These are phyloP conservation scores for Mesembryanthemum crystallinum DNA, from an alignment of 148 eudicot genomes.

Conservation along the genomic window DNA sequence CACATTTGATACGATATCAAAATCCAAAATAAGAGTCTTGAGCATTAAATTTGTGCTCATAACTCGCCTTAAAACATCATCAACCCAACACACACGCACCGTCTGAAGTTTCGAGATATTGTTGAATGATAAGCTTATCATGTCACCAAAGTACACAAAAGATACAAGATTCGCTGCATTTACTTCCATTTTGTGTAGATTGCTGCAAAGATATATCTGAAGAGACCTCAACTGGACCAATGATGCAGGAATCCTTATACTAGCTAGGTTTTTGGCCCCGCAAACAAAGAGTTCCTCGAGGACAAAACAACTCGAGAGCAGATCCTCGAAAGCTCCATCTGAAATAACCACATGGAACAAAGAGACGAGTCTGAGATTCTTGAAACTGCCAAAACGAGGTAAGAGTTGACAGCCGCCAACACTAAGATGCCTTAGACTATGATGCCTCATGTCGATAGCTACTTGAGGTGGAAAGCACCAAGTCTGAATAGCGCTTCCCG, in stretches of 20 bases:
- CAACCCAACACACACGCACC: constrained; percentile 12
- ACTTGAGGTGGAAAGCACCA: constrained; percentile 19
- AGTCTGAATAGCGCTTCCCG: neutral
- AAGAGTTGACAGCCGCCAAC: constrained; percentile 13
- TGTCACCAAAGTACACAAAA: constrained; percentile 10
- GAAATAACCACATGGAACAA: neutral
- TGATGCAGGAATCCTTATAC: constrained; percentile 1
- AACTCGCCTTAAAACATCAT: constrained; percentile 9
- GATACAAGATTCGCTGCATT: constrained; percentile 15
- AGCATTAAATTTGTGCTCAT: neutral
- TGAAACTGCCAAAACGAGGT: constrained; percentile 12
- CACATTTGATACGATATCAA: neutral
- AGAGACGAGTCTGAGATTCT: constrained; percentile 18
- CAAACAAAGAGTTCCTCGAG: constrained; percentile 15
- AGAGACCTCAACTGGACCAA: constrained; percentile 18
- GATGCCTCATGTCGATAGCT: neutral
- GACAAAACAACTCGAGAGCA: constrained; percentile 20
- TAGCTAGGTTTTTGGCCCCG: constrained; percentile 6
- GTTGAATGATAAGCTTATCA: neutral
- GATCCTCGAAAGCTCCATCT: constrained; percentile 11
- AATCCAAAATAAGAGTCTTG: constrained; percentile 8
- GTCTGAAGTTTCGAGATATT: constrained; percentile 15
- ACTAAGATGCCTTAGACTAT: neutral
- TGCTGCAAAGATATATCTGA: constrained; percentile 1
- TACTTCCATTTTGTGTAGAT: constrained; percentile 7